These are phyloP conservation scores for Thamnidium elegans DNA, from an alignment of 192 early-diverging fungal genomes.

Conservation along the genomic window DNA sequence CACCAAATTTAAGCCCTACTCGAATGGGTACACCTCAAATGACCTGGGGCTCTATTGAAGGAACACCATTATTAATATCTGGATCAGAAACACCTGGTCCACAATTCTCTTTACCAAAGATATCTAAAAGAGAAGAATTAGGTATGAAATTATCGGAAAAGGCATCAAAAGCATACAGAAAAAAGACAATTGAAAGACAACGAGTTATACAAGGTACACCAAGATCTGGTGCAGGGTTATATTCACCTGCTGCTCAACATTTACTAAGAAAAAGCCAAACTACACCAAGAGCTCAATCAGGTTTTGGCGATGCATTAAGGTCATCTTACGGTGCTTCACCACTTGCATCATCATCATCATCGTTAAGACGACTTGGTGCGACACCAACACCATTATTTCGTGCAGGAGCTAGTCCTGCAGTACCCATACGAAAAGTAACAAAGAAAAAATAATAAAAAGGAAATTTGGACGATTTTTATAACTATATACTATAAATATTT, in stretches of 20 bases:
- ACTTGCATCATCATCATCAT: neutral
- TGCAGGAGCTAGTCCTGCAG: conserved; percentile 21
- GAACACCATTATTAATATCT: conserved; percentile 68
- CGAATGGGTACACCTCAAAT: conserved; percentile 68
- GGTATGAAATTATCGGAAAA: conserved; percentile 59
- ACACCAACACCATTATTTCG: conserved; percentile 28
- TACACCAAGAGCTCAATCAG: conserved; percentile 18
- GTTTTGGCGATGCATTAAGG: conserved; percentile 29
- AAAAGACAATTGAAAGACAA: conserved; percentile 17
- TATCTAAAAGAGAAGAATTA: conserved; percentile 61
- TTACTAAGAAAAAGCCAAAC: conserved; percentile 20
- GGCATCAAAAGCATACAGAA: conserved; percentile 54
- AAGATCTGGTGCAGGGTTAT: conserved; percentile 23
- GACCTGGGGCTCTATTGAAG: conserved; percentile 87
- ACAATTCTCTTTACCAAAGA: conserved; percentile 58
- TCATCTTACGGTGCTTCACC: conserved; percentile 25
- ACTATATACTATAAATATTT: neutral
- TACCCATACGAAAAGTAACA: neutral
- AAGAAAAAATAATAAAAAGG: neutral
- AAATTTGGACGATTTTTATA: neutral
- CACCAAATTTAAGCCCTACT: conserved; percentile 62
- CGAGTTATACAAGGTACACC: conserved; percentile 12
- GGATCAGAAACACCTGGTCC: conserved; percentile 47
- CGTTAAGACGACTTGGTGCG: conserved; percentile 4
- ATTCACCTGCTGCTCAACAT: conserved; percentile 36